A percentile compares a stretch with the other conserved stretches of the same genome.
Conservation (phyloP, 495 filamentous ascomycete species). For the Tuber magnatum region DNA sequence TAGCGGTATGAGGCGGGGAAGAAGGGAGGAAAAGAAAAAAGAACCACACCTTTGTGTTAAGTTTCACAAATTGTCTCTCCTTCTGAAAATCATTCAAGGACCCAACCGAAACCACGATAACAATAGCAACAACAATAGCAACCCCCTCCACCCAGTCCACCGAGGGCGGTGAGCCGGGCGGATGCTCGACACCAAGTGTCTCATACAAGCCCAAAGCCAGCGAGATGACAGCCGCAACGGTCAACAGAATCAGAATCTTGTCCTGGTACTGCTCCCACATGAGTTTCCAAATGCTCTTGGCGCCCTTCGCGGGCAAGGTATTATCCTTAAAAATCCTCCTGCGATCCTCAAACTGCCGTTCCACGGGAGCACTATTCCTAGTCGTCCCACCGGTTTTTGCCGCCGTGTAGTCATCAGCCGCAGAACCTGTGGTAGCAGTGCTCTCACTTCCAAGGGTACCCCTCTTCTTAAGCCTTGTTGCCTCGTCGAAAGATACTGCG, state of each 20-base stretch:
- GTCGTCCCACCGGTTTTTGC: constrained; percentile 2
- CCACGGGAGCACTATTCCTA: constrained; percentile 21
- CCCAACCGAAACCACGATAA: constrained; percentile 67
- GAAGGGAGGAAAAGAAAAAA: not conserved
- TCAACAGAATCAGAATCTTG: constrained; percentile 70
- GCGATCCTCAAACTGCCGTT: constrained; percentile 53
- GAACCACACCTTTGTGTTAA: constrained; percentile 57
- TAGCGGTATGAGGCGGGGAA: not conserved
- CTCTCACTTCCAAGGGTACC: constrained; percentile 7
- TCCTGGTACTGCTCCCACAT: constrained; percentile 86
- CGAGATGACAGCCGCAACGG: constrained; percentile 64
- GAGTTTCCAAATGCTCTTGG: constrained; percentile 61
- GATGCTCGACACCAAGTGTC: constrained; percentile 47
- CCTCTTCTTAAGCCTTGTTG: constrained; percentile 42
- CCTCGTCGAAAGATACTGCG: constrained; percentile 56
- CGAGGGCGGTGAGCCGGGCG: constrained; percentile 41
- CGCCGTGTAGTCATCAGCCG: constrained; percentile 14
- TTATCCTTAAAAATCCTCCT: constrained; percentile 69
- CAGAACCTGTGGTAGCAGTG: not conserved
- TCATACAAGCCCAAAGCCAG: constrained; percentile 68
- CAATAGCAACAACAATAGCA: constrained; percentile 67
- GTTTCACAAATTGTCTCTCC: constrained; percentile 68
- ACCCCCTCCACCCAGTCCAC: constrained; percentile 78
- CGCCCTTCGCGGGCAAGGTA: constrained; percentile 63
- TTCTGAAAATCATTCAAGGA: constrained; percentile 74